phyloP scores from a whole-genome alignment of 176 grass and related monocot species.

The Avena atlantica region DNA sequence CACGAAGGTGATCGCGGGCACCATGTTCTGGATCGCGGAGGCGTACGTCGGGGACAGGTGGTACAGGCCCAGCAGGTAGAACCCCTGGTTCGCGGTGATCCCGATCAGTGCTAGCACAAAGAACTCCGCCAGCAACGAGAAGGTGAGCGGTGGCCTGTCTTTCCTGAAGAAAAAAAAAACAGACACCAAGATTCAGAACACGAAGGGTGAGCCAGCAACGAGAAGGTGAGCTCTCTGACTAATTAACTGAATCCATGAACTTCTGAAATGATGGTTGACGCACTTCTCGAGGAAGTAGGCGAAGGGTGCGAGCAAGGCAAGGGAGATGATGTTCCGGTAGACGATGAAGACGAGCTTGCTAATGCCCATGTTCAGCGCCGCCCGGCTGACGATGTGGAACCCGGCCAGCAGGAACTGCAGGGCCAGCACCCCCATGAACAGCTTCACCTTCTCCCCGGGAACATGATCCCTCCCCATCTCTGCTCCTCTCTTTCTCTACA shows the following conservation, averaged over 20 bases:
- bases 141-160: slow-evolving; percentile 84
- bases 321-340: slow-evolving; percentile 90
- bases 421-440: slow-evolving; percentile 67
- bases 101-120: slow-evolving; percentile 86
- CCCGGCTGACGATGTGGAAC: slow-evolving; percentile 84
- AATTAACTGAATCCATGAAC: too few species aligned
- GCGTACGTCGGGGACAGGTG: slow-evolving; percentile 94
- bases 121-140: slow-evolving; percentile 83
- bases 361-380: slow-evolving; percentile 92
- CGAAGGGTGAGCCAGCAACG: too few species aligned
- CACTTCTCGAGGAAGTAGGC: slow-evolving; percentile 99
- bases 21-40: slow-evolving; percentile 90
- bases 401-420: slow-evolving; percentile 85
- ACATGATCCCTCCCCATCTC: slow-evolving; percentile 38
- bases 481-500: background rate
- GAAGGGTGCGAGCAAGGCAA: slow-evolving; percentile 84
- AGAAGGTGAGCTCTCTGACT: too few species aligned
- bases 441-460: slow-evolving; percentile 74
- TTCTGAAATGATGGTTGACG: too few species aligned
- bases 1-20: slow-evolving; percentile 85
- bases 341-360: slow-evolving; percentile 93
- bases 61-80: slow-evolving; percentile 91
- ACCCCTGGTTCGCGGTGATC: slow-evolving; percentile 98
- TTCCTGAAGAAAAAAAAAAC: slow-evolving; percentile 56
- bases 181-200: background rate